These are phyloP conservation scores for Malus sieversii DNA, from an alignment of 306 rosid genomes.

Conservation along the genomic window DNA sequence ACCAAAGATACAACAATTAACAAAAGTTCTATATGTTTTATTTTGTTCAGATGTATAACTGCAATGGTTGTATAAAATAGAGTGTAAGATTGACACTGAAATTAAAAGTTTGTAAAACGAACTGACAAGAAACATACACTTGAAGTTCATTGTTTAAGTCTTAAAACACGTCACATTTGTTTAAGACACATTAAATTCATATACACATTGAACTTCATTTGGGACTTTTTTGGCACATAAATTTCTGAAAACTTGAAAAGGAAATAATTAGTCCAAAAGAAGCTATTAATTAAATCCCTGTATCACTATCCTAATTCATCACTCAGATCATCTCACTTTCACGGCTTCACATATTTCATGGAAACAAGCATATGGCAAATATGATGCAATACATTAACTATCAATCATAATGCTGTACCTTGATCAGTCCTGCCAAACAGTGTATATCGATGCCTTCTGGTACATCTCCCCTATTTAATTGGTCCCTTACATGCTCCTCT, in stretches of 20 bases:
- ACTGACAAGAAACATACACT: neutral
- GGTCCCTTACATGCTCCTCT: slow-evolving; percentile 76
- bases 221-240: neutral
- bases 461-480: slow-evolving; percentile 67
- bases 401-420: slow-evolving; percentile 33
- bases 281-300: neutral
- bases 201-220: neutral
- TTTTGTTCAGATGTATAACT: neutral
- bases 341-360: neutral
- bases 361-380: neutral
- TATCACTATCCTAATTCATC: neutral
- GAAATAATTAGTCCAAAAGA: neutral
- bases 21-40: too few relatives aligned
- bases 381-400: neutral
- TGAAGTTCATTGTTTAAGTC: neutral
- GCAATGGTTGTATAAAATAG: neutral
- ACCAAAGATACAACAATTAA: too few relatives aligned
- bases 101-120: too few relatives aligned
- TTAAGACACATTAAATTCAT: neutral
- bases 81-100: neutral
- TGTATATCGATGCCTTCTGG: slow-evolving; percentile 80
- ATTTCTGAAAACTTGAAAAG: neutral
- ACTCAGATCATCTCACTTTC: neutral
- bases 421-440: slow-evolving; percentile 83
- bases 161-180: neutral